Percentiles rank a stretch among this genome's conserved stretches.
phyloP scores from a whole-genome alignment of 208 protist species.

The Leishmania arabica region DNA sequence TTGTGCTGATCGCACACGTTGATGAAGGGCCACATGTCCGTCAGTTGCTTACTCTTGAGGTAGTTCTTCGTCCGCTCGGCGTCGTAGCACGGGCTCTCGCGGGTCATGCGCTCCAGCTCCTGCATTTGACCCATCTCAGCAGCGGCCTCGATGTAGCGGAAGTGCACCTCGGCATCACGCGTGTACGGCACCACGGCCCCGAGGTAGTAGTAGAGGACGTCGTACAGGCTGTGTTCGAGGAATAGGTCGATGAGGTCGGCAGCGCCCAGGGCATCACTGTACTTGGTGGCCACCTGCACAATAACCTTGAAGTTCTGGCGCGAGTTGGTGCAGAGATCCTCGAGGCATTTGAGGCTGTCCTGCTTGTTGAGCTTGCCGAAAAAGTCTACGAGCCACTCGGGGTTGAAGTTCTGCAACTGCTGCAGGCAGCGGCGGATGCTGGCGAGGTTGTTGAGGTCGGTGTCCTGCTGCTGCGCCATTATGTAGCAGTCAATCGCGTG shows the following conservation, averaged over 20 bases:
- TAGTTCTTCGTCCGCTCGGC: constrained; percentile 98
- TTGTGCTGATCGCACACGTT: constrained; percentile 99
- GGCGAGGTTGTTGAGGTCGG: constrained; percentile 87
- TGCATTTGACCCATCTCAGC: constrained; percentile 97
- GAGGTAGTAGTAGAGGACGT: constrained; percentile 98
- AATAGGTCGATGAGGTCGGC: constrained; percentile 97
- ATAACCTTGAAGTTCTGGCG: constrained; percentile 98
- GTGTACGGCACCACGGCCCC: constrained; percentile 96
- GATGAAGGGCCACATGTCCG: constrained; percentile 99
- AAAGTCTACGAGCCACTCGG: constrained; percentile 96
- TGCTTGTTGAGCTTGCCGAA: constrained; percentile 97
- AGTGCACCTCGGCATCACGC: constrained; percentile 98
- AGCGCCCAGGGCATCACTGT: constrained; percentile 96
- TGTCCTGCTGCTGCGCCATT: constrained; percentile 75
- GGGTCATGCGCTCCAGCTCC: constrained; percentile 99
- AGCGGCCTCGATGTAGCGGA: constrained; percentile 99
- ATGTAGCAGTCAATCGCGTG: constrained; percentile 99
- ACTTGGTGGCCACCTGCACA: constrained; percentile 98
- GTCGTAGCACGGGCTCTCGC: constrained; percentile 98
- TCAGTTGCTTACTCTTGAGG: constrained; percentile 98
- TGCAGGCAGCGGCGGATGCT: constrained; percentile 99
- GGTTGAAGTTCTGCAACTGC: constrained; percentile 93
- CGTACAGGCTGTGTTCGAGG: constrained; percentile 95
- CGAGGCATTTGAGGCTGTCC: constrained; percentile 97
- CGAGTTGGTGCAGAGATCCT: constrained; percentile 96